These are phyloP conservation scores for Skeletonema costatum DNA, from an alignment of 108 stramenopile species.

Conservation along the genomic window DNA sequence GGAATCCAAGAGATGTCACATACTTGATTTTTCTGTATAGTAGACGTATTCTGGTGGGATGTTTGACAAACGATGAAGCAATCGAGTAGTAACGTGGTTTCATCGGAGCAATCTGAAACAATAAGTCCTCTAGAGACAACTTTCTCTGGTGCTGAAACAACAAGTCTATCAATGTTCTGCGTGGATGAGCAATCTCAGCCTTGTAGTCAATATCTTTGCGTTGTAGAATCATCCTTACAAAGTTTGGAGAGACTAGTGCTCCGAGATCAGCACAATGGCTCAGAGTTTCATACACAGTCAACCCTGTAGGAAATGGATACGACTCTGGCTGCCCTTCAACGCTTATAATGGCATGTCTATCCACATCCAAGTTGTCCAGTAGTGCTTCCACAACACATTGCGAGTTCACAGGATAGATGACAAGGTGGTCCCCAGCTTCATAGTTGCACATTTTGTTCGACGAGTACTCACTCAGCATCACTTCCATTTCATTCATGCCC, in stretches of 20 bases:
- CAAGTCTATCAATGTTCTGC: conserved; percentile 64
- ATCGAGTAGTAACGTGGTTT: conserved; percentile 76
- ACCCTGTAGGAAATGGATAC: conserved; percentile 62
- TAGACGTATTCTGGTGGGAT: conserved; percentile 47
- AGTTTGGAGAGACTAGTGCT: conserved; percentile 63
- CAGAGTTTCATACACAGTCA: conserved; percentile 66
- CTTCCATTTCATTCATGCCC: conserved; percentile 60
- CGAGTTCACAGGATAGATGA: conserved; percentile 69
- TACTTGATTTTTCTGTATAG: conserved; percentile 68
- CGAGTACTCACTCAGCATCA: conserved; percentile 3
- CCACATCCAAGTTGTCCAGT: conserved; percentile 44
- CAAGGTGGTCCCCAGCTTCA: conserved; percentile 67
- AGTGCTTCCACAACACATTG: conserved; percentile 22
- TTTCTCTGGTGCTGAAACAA: conserved; percentile 30
- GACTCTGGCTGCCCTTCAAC: conserved; percentile 27
- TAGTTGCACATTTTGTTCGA: conserved; percentile 25
- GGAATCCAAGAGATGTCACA: conserved; percentile 43
- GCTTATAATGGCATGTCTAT: conserved; percentile 23
- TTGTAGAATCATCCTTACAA: conserved; percentile 53
- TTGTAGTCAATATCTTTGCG: conserved; percentile 63
- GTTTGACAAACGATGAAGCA: conserved; percentile 49
- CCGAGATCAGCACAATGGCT: conserved; percentile 57
- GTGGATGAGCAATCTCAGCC: conserved; percentile 55
- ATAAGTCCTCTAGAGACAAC: conserved; percentile 64
- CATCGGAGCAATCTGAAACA: conserved; percentile 59